A percentile compares a stretch with the other conserved stretches of the same genome.
These are phyloP conservation scores for Adiantum capillusveneris DNA, from an alignment of 75 land plant species.

Conservation along the genomic window DNA sequence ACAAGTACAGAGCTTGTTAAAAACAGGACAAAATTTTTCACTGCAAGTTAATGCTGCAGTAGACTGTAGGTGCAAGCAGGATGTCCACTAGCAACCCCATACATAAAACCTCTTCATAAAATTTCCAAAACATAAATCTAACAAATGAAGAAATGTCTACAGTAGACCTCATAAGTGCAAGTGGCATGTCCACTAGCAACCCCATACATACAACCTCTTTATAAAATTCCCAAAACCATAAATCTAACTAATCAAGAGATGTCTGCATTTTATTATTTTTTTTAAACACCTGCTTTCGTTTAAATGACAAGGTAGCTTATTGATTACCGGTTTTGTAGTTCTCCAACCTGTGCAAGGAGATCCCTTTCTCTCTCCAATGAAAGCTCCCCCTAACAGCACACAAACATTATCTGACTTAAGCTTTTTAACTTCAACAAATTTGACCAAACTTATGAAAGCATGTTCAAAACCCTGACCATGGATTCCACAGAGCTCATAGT, in stretches of 20 bases:
- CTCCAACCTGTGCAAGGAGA: slow-evolving; percentile 27
- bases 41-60: neutral
- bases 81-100: too few species aligned
- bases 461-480: neutral
- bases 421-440: neutral
- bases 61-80: too few species aligned
- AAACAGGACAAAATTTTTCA: neutral
- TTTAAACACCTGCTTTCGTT: too few species aligned
- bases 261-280: too few species aligned
- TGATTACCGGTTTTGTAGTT: slow-evolving; percentile 33
- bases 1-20: neutral
- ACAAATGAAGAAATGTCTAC: neutral
- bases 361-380: slow-evolving; percentile 33
- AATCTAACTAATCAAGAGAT: neutral
- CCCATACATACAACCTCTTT: neutral
- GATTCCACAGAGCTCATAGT: slow-evolving; percentile 1
- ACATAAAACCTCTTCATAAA: neutral
- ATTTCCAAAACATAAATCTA: neutral
- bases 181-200: neutral
- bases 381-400: slow-evolving; percentile 18
- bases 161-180: neutral
- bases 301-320: too few species aligned
- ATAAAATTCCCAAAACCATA: neutral
- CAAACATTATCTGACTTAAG: neutral
- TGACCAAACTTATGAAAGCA: neutral